These are phyloP conservation scores for Fusarium aywerte DNA, from an alignment of 2,329 filamentous ascomycete species.

Conservation along the genomic window DNA sequence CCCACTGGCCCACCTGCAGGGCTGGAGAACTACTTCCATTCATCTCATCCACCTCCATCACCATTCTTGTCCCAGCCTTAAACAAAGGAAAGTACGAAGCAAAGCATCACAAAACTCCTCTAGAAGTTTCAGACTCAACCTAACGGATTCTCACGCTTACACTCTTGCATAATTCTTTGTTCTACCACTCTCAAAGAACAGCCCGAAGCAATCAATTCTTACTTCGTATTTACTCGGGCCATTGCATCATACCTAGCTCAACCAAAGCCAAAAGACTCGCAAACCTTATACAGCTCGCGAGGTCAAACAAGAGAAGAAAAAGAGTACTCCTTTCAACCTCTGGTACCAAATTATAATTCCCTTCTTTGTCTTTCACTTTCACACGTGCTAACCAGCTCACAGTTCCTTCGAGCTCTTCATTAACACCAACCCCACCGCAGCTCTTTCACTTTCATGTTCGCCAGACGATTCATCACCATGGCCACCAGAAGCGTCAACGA, in stretches of 20 bases:
- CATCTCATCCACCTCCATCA: background rate
- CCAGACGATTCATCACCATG: constrained; percentile 44
- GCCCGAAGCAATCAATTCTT: background rate
- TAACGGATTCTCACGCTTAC: background rate
- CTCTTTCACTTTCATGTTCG: constrained; percentile 35
- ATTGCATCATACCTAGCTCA: constrained; percentile 4
- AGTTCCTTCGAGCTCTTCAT: background rate
- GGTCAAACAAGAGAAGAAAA: background rate
- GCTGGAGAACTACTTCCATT: background rate
- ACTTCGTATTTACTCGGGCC: background rate
- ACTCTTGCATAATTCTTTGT: background rate
- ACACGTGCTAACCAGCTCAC: background rate
- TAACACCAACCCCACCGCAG: background rate
- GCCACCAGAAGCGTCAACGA: constrained; percentile 55
- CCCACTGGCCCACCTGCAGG: background rate
- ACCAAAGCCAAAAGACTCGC: background rate
- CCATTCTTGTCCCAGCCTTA: background rate
- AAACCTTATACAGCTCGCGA: too few relatives aligned
- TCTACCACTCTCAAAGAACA: background rate
- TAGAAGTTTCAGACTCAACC: background rate
- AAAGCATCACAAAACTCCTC: background rate
- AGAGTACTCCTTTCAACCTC: background rate
- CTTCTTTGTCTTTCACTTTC: background rate
- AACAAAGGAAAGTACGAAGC: background rate
- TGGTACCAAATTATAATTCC: background rate